phyloP scores from a whole-genome alignment of 2,329 filamentous ascomycete species.

The Fusarium luffae region DNA sequence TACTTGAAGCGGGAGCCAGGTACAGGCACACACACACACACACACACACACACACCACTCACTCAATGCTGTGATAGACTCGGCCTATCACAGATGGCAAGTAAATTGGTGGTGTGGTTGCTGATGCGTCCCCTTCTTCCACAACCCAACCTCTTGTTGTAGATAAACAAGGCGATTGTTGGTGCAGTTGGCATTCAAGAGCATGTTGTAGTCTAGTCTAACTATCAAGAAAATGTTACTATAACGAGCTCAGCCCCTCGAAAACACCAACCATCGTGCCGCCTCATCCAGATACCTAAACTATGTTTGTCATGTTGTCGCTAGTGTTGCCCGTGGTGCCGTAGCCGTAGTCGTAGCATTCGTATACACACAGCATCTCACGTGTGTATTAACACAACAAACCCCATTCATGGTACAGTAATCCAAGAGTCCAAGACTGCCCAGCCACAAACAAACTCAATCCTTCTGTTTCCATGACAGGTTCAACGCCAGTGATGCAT shows the following conservation, averaged over 20 bases:
- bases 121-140: not conserved
- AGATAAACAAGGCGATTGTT: conserved; percentile 3
- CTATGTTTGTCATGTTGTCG: not conserved
- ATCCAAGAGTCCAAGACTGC: conserved; percentile 23
- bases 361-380: conserved; percentile 10
- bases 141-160: not conserved
- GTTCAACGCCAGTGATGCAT: conserved; percentile 15
- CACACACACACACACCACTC: conserved; percentile 3
- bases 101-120: not conserved
- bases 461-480: conserved; percentile 5
- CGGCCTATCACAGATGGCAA: not conserved
- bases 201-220: not conserved
- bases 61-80: not conserved
- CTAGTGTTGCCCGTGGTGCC: conserved; percentile 19
- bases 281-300: not conserved
- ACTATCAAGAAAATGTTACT: not conserved
- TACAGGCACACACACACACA: not conserved
- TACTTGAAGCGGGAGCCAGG: not conserved
- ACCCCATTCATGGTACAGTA: not conserved
- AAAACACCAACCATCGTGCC: not conserved
- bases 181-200: not conserved
- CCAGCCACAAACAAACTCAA: conserved; percentile 21
- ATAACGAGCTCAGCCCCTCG: conserved; percentile 1
- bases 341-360: conserved; percentile 2
- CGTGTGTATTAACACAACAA: conserved; percentile 8